These are phyloP conservation scores for Aspergillus neoniger DNA, from an alignment of 2,329 filamentous ascomycete genomes.

Conservation along the genomic window DNA sequence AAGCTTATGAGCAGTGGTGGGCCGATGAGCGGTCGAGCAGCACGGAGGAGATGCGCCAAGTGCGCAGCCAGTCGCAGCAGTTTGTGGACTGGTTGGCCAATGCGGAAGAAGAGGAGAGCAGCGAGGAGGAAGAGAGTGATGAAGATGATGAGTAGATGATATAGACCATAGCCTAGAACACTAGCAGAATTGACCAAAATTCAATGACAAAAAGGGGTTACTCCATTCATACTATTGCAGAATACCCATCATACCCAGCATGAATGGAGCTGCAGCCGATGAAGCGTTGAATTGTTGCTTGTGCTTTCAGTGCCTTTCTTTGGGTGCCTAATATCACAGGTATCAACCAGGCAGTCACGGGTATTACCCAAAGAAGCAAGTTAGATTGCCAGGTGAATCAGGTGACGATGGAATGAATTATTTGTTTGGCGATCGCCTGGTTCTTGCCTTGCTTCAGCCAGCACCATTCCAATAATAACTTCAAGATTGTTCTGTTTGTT, in stretches of 20 bases:
- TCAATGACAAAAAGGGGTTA: background rate
- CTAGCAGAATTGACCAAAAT: background rate
- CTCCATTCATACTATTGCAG: too few relatives aligned
- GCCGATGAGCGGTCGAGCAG: conserved; percentile 68
- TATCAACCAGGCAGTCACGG: background rate
- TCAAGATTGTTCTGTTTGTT: too few relatives aligned
- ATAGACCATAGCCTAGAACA: conserved; percentile 1
- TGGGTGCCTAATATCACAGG: background rate
- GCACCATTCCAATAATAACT: too few relatives aligned
- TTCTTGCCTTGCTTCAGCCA: background rate
- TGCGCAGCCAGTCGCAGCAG: conserved; percentile 72
- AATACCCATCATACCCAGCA: too few relatives aligned
- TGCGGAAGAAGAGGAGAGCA: conserved; percentile 69
- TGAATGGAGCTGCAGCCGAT: too few relatives aligned
- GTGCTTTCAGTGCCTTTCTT: background rate
- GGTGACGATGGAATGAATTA: too few relatives aligned
- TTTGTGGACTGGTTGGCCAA: conserved; percentile 84
- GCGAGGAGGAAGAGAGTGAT: conserved; percentile 43
- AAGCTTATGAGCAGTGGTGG: conserved; percentile 90
- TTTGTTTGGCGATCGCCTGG: background rate
- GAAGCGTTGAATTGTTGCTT: too few relatives aligned
- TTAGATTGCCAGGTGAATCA: background rate
- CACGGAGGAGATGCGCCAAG: conserved; percentile 66
- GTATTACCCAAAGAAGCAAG: background rate
- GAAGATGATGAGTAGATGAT: conserved; percentile 14